Conservation (phyloP, 2,329 filamentous ascomycete species). For the Stagonosporopsis chrysanthemi region DNA sequence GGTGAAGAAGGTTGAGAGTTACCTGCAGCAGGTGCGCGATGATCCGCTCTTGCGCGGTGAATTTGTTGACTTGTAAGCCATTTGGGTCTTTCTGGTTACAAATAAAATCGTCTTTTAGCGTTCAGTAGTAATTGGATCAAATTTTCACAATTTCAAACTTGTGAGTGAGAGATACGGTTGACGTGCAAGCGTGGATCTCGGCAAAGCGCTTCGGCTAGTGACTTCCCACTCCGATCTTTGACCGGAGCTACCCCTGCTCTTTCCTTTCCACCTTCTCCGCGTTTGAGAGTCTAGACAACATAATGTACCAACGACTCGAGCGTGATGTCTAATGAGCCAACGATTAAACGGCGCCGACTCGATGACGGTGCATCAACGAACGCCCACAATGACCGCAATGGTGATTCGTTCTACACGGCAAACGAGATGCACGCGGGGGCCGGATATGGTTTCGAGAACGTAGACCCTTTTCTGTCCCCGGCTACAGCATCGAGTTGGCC, state of each 20-base stretch:
- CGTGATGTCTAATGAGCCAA: constrained; percentile 1
- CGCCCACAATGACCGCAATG: neutral
- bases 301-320: neutral
- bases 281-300: neutral
- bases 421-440: neutral
- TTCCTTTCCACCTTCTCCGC: neutral
- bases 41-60: constrained; percentile 45
- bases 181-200: neutral
- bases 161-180: neutral
- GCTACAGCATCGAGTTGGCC: constrained; percentile 33
- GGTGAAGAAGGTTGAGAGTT: constrained; percentile 50
- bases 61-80: constrained; percentile 41
- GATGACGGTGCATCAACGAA: neutral
- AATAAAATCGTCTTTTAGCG: neutral
- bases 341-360: constrained; percentile 5
- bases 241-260: neutral
- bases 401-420: constrained; percentile 1
- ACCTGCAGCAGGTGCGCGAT: constrained; percentile 48
- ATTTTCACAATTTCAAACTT: neutral
- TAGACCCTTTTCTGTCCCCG: constrained; percentile 36
- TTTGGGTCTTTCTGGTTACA: too few relatives aligned
- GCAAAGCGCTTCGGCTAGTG: neutral
- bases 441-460: constrained; percentile 19
- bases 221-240: neutral
- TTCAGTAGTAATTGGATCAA: neutral